phyloP scores from a whole-genome alignment of 2,329 filamentous ascomycete genomes.

The Colletotrichum limetticola region DNA sequence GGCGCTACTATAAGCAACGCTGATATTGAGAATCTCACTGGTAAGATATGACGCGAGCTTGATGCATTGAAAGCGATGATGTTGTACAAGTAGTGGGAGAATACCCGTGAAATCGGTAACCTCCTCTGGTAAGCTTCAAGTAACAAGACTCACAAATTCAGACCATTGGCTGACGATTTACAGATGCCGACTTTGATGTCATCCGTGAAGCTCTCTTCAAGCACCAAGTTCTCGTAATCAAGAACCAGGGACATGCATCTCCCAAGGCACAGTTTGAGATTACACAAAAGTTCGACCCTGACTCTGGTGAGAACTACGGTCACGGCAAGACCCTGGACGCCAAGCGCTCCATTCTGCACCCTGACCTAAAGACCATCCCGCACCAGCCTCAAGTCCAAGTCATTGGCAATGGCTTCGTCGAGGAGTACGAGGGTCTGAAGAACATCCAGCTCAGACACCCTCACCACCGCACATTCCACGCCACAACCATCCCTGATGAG shows the following conservation, averaged over 20 bases:
- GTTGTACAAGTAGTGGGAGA: conserved; percentile 50
- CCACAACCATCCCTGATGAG: conserved; percentile 65
- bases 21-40: conserved; percentile 70
- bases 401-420: conserved; percentile 79
- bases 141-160: neutral
- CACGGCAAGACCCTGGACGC: conserved; percentile 80
- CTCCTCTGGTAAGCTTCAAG: conserved; percentile 59
- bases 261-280: conserved; percentile 80
- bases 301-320: conserved; percentile 72
- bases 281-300: conserved; percentile 78
- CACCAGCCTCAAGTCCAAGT: conserved; percentile 81
- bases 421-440: conserved; percentile 76
- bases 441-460: conserved; percentile 78
- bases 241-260: conserved; percentile 70
- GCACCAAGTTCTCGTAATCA: conserved; percentile 77
- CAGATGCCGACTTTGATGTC: conserved; percentile 71
- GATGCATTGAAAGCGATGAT: conserved; percentile 28
- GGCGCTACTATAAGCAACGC: conserved; percentile 68
- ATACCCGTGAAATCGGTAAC: conserved; percentile 71
- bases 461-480: conserved; percentile 82
- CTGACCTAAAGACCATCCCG: conserved; percentile 83
- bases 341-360: conserved; percentile 75
- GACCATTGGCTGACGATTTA: conserved; percentile 33
- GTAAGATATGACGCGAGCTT: conserved; percentile 53
- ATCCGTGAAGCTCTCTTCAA: conserved; percentile 75